Evolutionary conservation across 1,284 basidiomycete genomes (phyloP).

Genomic region (Tilletiaria anomala): DNA sequence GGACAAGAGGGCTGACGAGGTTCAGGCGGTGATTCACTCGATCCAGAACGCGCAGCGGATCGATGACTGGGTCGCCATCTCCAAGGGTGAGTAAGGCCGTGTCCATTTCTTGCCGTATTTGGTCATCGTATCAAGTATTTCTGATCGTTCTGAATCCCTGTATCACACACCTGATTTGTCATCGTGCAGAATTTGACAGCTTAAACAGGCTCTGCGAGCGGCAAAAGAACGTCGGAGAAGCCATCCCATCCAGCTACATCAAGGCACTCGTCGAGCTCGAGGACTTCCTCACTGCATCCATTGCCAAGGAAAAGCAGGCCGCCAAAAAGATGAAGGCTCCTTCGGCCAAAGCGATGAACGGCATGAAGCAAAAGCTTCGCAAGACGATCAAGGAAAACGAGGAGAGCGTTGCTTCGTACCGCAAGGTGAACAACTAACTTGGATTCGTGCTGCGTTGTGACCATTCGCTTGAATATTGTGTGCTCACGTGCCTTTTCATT

Average conservation of each 20-base stretch:
- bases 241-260: slow-evolving; percentile 75
- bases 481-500: slow-evolving; percentile 67
- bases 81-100: slow-evolving; percentile 52
- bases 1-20: slow-evolving; percentile 73
- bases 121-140: too few relatives aligned
- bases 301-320: slow-evolving; percentile 62
- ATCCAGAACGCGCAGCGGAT: slow-evolving; percentile 94
- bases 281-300: slow-evolving; percentile 55
- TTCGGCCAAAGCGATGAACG: slow-evolving; percentile 84
- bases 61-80: slow-evolving; percentile 80
- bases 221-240: slow-evolving; percentile 67
- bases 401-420: slow-evolving; percentile 61
- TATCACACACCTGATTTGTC: not conserved
- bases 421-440: slow-evolving; percentile 49
- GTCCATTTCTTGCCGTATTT: not conserved
- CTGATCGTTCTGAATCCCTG: not conserved
- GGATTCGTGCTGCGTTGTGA: not conserved
- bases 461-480: slow-evolving; percentile 1
- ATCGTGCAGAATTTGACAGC: slow-evolving; percentile 76
- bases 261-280: slow-evolving; percentile 65
- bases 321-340: slow-evolving; percentile 89
- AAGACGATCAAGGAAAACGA: slow-evolving; percentile 84
- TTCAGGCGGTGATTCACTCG: slow-evolving; percentile 67
- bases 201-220: slow-evolving; percentile 75
- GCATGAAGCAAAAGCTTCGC: slow-evolving; percentile 93